Percentiles rank a stretch among this genome's conserved stretches.
Conservation (phyloP, 495 filamentous ascomycete genomes). For the Tuber aestivum region DNA sequence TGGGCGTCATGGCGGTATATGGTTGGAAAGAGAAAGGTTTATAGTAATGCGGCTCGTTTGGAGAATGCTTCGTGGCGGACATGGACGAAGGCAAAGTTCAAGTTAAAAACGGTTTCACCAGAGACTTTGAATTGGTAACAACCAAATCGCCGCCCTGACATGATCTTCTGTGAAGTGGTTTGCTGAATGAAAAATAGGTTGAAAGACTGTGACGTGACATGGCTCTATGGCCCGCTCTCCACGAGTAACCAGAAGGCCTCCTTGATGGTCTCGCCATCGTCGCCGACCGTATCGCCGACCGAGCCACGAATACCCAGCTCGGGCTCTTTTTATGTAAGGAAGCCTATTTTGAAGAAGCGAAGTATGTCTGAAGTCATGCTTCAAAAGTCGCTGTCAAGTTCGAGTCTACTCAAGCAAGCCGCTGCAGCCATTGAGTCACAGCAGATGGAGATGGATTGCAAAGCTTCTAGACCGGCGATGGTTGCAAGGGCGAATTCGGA, state of each 20-base stretch:
- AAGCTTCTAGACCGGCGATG: constrained; percentile 41
- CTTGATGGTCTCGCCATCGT: constrained; percentile 49
- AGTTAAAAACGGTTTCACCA: constrained; percentile 76
- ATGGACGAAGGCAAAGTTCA: constrained; percentile 88
- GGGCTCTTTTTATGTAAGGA: constrained; percentile 49
- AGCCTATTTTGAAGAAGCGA: constrained; percentile 93
- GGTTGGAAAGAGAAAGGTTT: constrained; percentile 65
- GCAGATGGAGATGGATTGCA: constrained; percentile 56
- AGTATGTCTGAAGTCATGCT: constrained; percentile 94
- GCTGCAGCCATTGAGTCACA: constrained; percentile 89
- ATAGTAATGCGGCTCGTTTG: constrained; percentile 71
- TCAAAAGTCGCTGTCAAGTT: constrained; percentile 80
- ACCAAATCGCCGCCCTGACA: constrained; percentile 8
- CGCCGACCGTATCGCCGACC: constrained; percentile 46
- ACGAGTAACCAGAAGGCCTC: constrained; percentile 51
- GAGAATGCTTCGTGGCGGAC: constrained; percentile 98
- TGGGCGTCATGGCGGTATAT: constrained; percentile 97
- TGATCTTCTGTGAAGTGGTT: constrained; percentile 9
- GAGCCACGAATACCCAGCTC: constrained; percentile 40
- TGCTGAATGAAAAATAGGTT: constrained; percentile 56
- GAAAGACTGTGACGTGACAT: constrained; percentile 95
- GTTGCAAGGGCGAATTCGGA: constrained; percentile 55
- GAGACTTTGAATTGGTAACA: constrained; percentile 84
- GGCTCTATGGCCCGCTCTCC: constrained; percentile 92
- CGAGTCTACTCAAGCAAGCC: constrained; percentile 87